A percentile compares a stretch with the other conserved stretches of the same genome.
Conservation (phyloP, 2,329 filamentous ascomycete genomes). For the Fusarium bulbicola region DNA sequence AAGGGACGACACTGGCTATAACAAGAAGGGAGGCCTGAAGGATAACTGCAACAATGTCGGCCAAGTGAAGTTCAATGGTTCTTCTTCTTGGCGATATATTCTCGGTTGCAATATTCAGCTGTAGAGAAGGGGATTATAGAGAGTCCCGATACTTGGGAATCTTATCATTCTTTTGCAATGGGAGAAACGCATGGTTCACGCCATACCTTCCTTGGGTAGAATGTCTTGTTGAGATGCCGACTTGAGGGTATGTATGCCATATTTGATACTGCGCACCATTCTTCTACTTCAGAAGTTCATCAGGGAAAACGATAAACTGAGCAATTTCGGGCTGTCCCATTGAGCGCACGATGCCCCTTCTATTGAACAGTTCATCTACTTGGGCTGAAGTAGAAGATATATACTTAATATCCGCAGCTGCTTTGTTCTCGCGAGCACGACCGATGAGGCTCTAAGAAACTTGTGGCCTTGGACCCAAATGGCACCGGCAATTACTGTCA, state of each 20-base stretch:
- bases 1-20: accelerated
- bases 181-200: neutral
- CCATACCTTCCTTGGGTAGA: neutral
- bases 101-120: neutral
- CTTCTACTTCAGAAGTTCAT: neutral
- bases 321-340: neutral
- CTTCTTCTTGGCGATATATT: neutral
- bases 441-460: neutral
- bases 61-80: neutral
- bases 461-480: neutral
- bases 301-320: neutral
- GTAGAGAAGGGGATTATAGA: neutral
- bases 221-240: neutral
- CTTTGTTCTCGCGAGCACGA: neutral
- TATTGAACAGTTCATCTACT: neutral
- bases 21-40: neutral
- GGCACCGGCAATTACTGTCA: neutral
- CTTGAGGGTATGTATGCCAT: neutral
- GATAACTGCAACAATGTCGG: neutral
- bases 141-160: neutral
- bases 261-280: neutral
- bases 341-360: neutral
- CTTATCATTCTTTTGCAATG: too few relatives aligned
- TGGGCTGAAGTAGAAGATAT: neutral
- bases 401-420: neutral